These are phyloP conservation scores for Kodamaea fukazawae DNA, from an alignment of 805 yeast genomes.

Conservation along the genomic window DNA sequence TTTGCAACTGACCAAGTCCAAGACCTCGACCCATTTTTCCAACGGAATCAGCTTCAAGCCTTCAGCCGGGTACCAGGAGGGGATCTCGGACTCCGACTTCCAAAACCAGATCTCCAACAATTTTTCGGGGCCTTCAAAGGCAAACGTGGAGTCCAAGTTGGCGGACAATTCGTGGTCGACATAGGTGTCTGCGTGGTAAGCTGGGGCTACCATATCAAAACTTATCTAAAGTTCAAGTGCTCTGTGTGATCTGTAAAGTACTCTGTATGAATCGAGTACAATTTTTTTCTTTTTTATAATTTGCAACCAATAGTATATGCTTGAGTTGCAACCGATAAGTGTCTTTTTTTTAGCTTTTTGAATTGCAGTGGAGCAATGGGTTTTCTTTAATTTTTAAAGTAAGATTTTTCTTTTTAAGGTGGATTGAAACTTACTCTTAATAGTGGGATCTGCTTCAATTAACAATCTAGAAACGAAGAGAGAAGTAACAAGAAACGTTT, in stretches of 20 bases:
- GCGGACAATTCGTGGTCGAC: slow-evolving; percentile 83
- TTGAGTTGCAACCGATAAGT: slow-evolving; percentile 7
- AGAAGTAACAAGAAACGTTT: slow-evolving; percentile 50
- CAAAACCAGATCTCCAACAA: slow-evolving; percentile 87
- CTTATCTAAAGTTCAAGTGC: background rate
- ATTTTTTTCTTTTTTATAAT: slow-evolving; percentile 1
- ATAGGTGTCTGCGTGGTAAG: slow-evolving; percentile 44
- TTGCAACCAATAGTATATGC: slow-evolving; percentile 3
- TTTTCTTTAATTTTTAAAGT: background rate
- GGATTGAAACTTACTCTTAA: slow-evolving; percentile 43
- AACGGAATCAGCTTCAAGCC: slow-evolving; percentile 57
- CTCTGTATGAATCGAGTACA: background rate
- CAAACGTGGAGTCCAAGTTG: slow-evolving; percentile 80
- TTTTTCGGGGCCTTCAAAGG: slow-evolving; percentile 98
- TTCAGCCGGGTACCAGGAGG: slow-evolving; percentile 32
- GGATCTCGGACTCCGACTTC: slow-evolving; percentile 42
- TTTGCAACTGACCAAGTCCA: slow-evolving; percentile 85
- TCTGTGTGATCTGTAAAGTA: too few relatives aligned
- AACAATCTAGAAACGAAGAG: slow-evolving; percentile 35
- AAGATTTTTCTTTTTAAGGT: slow-evolving; percentile 18
- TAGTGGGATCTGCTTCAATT: slow-evolving; percentile 15
- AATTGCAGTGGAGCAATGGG: background rate
- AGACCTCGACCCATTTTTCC: slow-evolving; percentile 63
- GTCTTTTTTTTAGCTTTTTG: slow-evolving; percentile 10
- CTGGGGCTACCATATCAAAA: slow-evolving; percentile 43